Base-by-base conservation (phyloP, 2,329 filamentous ascomycete species). In the Fusarium scirpi region DNA sequence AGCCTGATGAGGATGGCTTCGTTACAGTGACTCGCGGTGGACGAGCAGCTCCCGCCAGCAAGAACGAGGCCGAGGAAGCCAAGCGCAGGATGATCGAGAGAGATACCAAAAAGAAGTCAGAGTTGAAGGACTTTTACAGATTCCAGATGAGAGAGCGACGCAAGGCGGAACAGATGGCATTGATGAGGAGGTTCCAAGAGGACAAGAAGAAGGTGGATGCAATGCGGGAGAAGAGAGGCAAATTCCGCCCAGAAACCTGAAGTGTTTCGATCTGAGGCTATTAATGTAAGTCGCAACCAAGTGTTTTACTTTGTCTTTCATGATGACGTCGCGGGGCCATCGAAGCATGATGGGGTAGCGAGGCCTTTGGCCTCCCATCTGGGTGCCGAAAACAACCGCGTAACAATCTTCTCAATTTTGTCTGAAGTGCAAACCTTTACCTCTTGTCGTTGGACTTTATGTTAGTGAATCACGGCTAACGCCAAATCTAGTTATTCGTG, bases 1-100 rank as follows among this genome's bases (percentile, higher is more conserved):
- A 94, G 75, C 94, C 95, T 1, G 96, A 99, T 79, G 94, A 94
- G 76, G 96, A 99, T 79, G 96, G 96, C 3, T 99, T 99, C 78
- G 87, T 98, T 51, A 98, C 94, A 6, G 96, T 99, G 25, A 92
- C 91, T 3, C 87, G 92, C 58, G 94, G 94, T 27, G 92, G 92
- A 41, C 85, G 91, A 62, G 86, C 86, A 9, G 92, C 91, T n/a
- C 90, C 93, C 2, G 94, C 92, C 3, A 87, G 90, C 58, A 86
- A 90, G 67, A 91, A 91, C 72, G 94, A 92, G 75, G 89, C 90
- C 43, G 87, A 90, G 75, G 88, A 89, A 73, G 85, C 85, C 48
- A 82, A 81, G 65, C 83, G 82, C 74, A 86, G 85, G 79, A 86
- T 90, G 83, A 82, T 88, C 76, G 89, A 92, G 79, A 87, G 90